Base-by-base conservation (phyloP, 352 stramenopile species). In the Phytophthora lateralis region DNA sequence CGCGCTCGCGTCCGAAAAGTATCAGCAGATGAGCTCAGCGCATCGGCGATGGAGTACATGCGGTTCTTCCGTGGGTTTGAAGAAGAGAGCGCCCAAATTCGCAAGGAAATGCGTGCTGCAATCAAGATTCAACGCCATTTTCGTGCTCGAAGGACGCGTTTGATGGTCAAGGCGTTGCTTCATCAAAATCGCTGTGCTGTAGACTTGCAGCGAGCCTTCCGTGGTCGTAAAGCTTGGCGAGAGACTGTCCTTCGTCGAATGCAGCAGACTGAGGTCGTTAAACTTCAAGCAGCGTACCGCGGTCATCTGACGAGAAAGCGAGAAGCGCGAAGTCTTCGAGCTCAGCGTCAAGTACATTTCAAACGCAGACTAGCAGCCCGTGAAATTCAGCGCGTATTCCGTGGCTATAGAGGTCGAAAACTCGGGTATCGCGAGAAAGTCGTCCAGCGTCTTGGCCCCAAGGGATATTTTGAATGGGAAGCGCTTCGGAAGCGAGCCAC, bases 41-140 rank as follows among this genome's bases (percentile, higher is more conserved):
- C 76, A 0, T 89, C 82, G 0, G 71, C 71, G 0, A 86, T 88
- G 64, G 82, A 92, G 46, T 94, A 94, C 65, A 73, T 90, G 64
- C 76, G 78, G 15, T 94, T 91, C 42, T 85, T 85, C 35, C 70
- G 65, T 12, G 61, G 75, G 2, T 94, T 94, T 41, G 80, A 88
- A 50, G 68, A 71, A 0, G 85, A 92, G 51, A 88, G 73, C 18
- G 69, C 74, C 5, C 70, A 89, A 51, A 68, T 69, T 7, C 71
- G 80, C 9, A 64, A 72, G 0, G 68, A 91, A 38, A 56, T 82
- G 26, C 74, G 64, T 3, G 80, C 80, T 15, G 78, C 80, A 2
- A 61, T 78, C 34, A 73, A 67, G 21, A 91, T 94, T 34, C 83
- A 94, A 53, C 80, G 80, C 18, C 71, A 85, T 29, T 89, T 83